Conservation (phyloP, 2,329 filamentous ascomycete species). For the Gnomoniopsis sp. region DNA sequence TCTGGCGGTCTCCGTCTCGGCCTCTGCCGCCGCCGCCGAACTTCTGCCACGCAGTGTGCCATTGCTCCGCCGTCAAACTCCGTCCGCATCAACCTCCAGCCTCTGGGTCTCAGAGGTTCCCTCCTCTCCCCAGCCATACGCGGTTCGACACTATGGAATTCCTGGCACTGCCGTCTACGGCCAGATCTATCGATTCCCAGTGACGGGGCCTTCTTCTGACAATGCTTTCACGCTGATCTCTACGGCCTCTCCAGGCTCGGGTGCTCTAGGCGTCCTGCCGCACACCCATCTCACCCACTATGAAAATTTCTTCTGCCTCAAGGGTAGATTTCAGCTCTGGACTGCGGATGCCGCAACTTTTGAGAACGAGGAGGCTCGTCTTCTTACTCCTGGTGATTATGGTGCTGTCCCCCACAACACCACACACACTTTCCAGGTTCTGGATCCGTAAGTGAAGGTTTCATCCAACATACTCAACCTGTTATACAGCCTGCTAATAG, state of each 20-base stretch:
- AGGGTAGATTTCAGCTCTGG: constrained; percentile 44
- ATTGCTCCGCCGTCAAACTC: not conserved
- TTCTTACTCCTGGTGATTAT: constrained; percentile 42
- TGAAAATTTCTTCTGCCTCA: constrained; percentile 44
- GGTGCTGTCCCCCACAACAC: constrained; percentile 42
- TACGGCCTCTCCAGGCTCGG: constrained; percentile 36
- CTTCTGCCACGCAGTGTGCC: not conserved
- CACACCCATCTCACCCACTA: constrained; percentile 40
- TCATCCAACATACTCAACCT: not conserved
- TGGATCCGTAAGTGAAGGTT: constrained; percentile 31
- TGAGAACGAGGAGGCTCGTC: constrained; percentile 21
- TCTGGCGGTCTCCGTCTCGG: constrained; percentile 2
- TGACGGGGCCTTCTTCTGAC: constrained; percentile 41
- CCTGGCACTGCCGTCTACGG: not conserved
- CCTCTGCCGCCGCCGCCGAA: not conserved
- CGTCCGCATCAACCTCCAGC: not conserved
- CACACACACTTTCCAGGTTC: constrained; percentile 44
- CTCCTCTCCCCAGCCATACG: constrained; percentile 4
- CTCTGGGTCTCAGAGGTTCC: constrained; percentile 11
- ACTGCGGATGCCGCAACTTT: constrained; percentile 30
- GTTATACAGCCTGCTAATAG: not conserved
- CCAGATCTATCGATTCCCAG: constrained; percentile 19
- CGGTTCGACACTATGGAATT: constrained; percentile 11
- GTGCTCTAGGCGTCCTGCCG: constrained; percentile 37
- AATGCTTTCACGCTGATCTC: constrained; percentile 42